phyloP scores from a whole-genome alignment of 179 eudicot species.

The Silene noctiflora region DNA sequence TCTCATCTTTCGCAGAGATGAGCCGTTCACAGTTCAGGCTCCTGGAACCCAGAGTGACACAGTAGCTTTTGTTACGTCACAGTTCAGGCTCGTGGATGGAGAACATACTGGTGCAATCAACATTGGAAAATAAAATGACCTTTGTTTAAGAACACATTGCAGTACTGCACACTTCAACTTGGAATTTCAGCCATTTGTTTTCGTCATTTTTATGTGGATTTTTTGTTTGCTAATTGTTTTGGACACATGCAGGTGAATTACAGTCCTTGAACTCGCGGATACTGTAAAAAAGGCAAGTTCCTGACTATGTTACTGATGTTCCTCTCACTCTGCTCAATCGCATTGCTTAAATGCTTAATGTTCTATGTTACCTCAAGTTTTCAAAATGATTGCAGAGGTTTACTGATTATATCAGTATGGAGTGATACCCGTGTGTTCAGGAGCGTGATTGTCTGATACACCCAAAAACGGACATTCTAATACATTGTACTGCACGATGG shows the following conservation, averaged over 20 bases:
- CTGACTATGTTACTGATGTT: too few species aligned
- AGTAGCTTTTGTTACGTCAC: constrained; percentile 92
- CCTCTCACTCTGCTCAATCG: too few species aligned
- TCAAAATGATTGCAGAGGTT: too few species aligned
- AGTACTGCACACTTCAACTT: constrained; percentile 22
- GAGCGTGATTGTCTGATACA: too few species aligned
- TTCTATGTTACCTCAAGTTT: too few species aligned
- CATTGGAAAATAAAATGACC: constrained; percentile 51
- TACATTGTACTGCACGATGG: too few species aligned
- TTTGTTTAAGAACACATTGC: background rate
- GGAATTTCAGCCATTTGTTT: too few species aligned
- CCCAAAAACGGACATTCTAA: too few species aligned
- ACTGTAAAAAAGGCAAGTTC: constrained; percentile 78
- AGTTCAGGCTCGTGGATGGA: constrained; percentile 94
- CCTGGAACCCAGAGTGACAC: constrained; percentile 95
- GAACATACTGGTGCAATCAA: constrained; percentile 84
- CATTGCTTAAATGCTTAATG: too few species aligned
- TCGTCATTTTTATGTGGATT: constrained; percentile 12
- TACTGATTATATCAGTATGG: too few species aligned
- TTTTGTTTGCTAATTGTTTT: too few species aligned
- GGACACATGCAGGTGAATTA: constrained; percentile 44
- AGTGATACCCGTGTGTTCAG: too few species aligned
- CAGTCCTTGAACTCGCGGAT: constrained; percentile 93
- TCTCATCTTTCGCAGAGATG: constrained; percentile 46
- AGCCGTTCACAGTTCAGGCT: constrained; percentile 88